A percentile compares a stretch with the other conserved stretches of the same genome.
phyloP scores from a whole-genome alignment of 2,329 filamentous ascomycete genomes.

The Colletotrichum zoysiae region DNA sequence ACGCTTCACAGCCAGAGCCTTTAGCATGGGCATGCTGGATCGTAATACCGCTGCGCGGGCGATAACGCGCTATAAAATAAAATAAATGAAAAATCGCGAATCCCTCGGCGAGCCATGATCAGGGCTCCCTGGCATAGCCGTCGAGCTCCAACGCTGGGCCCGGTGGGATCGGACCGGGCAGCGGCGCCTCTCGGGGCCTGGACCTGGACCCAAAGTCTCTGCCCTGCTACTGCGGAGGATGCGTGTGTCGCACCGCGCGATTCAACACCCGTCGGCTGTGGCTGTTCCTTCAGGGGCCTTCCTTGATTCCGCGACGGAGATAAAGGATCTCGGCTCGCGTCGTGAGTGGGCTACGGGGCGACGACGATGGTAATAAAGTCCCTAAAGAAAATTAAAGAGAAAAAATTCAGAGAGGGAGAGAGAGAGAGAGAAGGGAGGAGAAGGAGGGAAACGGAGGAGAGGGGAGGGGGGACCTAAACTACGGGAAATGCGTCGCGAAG shows the following conservation, averaged over 20 bases:
- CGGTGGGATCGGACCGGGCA: background rate
- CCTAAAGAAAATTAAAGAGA: fast-evolving
- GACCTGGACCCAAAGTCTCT: background rate
- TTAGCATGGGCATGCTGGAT: background rate
- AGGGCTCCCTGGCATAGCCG: background rate
- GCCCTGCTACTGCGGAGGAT: background rate
- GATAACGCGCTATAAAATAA: background rate
- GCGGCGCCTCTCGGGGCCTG: background rate
- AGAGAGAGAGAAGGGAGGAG: too few species aligned
- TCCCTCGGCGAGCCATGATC: background rate
- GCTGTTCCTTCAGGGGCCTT: background rate
- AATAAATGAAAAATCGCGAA: background rate
- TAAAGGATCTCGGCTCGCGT: conserved; percentile 8
- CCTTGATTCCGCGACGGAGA: conserved; percentile 11
- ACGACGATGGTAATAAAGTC: background rate
- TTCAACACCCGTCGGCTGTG: background rate
- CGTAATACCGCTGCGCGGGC: conserved; percentile 1
- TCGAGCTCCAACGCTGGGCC: background rate
- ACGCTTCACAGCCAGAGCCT: conserved; percentile 6
- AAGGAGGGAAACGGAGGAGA: too few species aligned
- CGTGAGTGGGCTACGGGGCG: background rate
- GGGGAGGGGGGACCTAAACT: background rate
- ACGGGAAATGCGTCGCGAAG: conserved; percentile 2
- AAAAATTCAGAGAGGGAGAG: background rate
- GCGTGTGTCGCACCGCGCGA: background rate